Evolutionary conservation across 2,329 filamentous ascomycete species (phyloP), one percentile per base, ranked within the genome.

Genomic region (Trichophyton mentagrophytes): DNA sequence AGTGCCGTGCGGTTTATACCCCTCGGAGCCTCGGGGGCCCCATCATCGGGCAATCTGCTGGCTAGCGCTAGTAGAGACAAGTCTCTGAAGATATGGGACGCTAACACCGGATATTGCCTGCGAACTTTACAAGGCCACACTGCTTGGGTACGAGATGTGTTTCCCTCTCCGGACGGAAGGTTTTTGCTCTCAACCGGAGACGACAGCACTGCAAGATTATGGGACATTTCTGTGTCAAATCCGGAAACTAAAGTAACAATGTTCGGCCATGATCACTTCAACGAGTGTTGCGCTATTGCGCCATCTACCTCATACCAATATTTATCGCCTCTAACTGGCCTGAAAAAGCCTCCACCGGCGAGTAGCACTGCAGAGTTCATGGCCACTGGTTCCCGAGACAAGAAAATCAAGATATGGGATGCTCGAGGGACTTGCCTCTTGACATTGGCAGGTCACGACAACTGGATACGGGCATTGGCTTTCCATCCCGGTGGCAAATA

Each of bases 401-500:
- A 96, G 77, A 87, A 86, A 0, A 95, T 97, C 70, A 86, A 86
- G 68, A 76, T 97, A 5, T 96, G 91, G 90, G 89, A 96, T 71
- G 82, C 86, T 9, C 83, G 90, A 60, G 92, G 92, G 36, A 90
- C 86, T 9, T 83, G 89, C 65, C 85, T 96, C 70, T 92, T 90
- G 72, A 93, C 88, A 0, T 78, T 97, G 1, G 77, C 85, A 0
- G 92, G 92, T 1, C 92, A 96, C 71, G 91, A 96, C 72, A 96
- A 96, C 71, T 97, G 92, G 92, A 84, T 97, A 7, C 85, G 90
- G 36, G 87, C 82, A 0, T 74, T 96, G 4, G 85, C 90, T 8
- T 97, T 96, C 72, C 92, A 96, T 68, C 92, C 92, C 0, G 88
- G 89, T 7, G 92, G 92, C 49, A 95, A 92, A 73, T 96, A 93